A percentile compares a stretch with the other conserved stretches of the same genome.
Conservation (phyloP, 768 basidiomycete species). For the Termitomyces heimii region DNA sequence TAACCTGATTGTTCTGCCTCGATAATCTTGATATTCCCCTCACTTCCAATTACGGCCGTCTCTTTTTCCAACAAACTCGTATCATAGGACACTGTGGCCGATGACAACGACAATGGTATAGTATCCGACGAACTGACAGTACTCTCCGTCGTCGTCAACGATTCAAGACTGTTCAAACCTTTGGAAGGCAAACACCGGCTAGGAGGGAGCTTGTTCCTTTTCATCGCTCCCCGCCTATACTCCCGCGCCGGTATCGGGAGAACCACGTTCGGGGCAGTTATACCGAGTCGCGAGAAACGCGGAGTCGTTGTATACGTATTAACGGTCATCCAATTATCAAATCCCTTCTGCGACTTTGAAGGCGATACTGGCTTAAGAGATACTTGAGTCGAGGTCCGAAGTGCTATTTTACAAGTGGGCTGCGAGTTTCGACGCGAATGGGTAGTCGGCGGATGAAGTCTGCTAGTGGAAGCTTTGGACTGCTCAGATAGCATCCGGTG, state of each 20-base stretch:
- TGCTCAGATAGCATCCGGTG: neutral
- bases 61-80: conserved; percentile 2
- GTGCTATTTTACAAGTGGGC: neutral
- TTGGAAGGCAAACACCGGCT: neutral
- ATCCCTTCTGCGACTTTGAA: neutral
- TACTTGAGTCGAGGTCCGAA: neutral
- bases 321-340: conserved; percentile 31
- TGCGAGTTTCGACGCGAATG: neutral
- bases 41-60: neutral
- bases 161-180: neutral
- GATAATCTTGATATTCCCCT: neutral
- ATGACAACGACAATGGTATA: neutral
- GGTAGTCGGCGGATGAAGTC: neutral
- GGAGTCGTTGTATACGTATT: conserved; percentile 30
- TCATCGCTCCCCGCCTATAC: conserved; percentile 14
- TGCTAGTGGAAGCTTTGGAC: neutral
- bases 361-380: conserved; percentile 1
- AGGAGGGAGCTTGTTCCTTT: conserved; percentile 9
- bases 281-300: conserved; percentile 32
- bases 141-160: neutral
- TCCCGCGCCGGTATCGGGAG: conserved; percentile 35
- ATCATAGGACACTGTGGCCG: neutral
- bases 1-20: neutral
- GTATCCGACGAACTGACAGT: conserved; percentile 8
- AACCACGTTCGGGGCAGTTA: conserved; percentile 27